Percentiles rank a stretch among this genome's conserved stretches.
Conservation (phyloP, 805 yeast species). For the Zygotorulaspora florentina region DNA sequence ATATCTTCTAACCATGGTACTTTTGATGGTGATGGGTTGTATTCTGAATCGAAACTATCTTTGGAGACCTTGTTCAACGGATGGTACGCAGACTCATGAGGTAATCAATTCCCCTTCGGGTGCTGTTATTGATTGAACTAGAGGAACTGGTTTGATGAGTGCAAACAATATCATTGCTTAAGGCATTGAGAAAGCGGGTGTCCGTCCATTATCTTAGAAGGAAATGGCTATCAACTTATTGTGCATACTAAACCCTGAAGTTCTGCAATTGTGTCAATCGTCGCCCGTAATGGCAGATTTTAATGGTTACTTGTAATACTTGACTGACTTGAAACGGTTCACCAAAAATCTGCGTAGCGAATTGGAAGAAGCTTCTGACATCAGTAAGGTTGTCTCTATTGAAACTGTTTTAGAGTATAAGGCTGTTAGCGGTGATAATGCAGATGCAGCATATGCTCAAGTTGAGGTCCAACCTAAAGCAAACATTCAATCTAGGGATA, state of each 20-base stretch:
- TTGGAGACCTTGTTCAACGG: constrained; percentile 96
- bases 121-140: constrained; percentile 99
- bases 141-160: constrained; percentile 99
- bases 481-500: constrained; percentile 84
- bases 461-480: constrained; percentile 88
- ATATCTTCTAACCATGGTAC: constrained; percentile 99
- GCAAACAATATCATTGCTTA: constrained; percentile 97
- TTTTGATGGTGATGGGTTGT: constrained; percentile 96
- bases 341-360: constrained; percentile 74
- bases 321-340: constrained; percentile 86
- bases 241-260: constrained; percentile 85
- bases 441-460: constrained; percentile 79
- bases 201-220: constrained; percentile 95
- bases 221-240: constrained; percentile 99
- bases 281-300: constrained; percentile 96
- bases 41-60: constrained; percentile 94
- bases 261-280: constrained; percentile 82
- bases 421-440: constrained; percentile 80
- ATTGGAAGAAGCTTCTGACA: constrained; percentile 73
- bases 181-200: constrained; percentile 93
- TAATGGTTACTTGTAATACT: constrained; percentile 96
- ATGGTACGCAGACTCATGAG: constrained; percentile 99
- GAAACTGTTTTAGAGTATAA: constrained; percentile 83
- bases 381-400: constrained; percentile 91
- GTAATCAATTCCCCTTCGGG: constrained; percentile 92